Percentiles rank a stretch among this genome's conserved stretches.
Conservation (phyloP, 2,329 filamentous ascomycete genomes). For the Paraphoma chrysanthemicola region DNA sequence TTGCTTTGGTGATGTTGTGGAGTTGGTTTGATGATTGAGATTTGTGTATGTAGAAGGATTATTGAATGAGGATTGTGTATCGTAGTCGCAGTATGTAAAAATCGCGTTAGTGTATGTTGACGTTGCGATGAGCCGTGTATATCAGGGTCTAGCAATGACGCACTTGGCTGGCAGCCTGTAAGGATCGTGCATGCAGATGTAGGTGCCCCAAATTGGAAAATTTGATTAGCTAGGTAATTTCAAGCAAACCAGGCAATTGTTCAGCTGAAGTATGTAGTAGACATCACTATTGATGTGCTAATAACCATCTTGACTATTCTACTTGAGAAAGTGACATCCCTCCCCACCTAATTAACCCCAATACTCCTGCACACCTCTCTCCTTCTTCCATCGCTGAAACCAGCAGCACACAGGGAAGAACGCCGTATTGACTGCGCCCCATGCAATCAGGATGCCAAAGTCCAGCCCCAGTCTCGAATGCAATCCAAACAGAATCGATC, state of each 20-base stretch:
- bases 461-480: slow-evolving; percentile 66
- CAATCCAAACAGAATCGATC: slow-evolving; percentile 67
- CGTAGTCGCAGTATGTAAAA: neutral
- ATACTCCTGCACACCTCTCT: slow-evolving; percentile 19
- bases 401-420: slow-evolving; percentile 61
- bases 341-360: slow-evolving; percentile 4
- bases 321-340: no score
- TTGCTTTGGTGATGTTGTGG: slow-evolving; percentile 2
- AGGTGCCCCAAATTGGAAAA: no score
- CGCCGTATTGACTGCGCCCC: slow-evolving; percentile 60
- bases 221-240: no score
- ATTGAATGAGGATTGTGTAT: neutral
- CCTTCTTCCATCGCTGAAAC: slow-evolving; percentile 42
- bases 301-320: no score
- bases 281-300: no score
- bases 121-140: neutral
- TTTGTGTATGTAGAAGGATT: neutral
- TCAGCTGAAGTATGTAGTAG: no score
- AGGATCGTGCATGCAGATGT: neutral
- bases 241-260: no score
- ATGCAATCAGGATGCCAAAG: slow-evolving; percentile 67
- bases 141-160: neutral
- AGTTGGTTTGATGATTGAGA: neutral
- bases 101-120: neutral
- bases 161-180: neutral